Base-by-base conservation (phyloP, 352 stramenopile genomes). In the Pythium aquatile region DNA sequence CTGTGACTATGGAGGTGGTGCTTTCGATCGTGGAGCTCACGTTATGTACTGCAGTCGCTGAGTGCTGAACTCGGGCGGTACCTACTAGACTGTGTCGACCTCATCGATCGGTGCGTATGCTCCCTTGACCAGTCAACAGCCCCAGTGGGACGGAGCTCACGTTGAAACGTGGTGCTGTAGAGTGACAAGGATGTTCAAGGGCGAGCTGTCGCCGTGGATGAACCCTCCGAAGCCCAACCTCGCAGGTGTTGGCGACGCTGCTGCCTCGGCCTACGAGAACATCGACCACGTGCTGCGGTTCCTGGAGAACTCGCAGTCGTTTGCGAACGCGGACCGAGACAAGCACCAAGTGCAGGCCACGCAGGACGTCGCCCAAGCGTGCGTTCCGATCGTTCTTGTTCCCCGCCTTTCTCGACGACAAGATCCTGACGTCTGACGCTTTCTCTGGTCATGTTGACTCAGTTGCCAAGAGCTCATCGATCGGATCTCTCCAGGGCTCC, bases 391-490 rank as follows among this genome's bases (percentile, higher is more conserved):
- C 54, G 5, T 40, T 24, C 20, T 24, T 24, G 20, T 24, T 24
- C 20, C 20, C 20, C 20, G 20, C 20, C 20, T 3, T 24, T 5
- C 17, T 48, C 5, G 39, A 46, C 7, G 39, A 5, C 40, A 48
- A 28, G n/a, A 14, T 51, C n/a, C 32, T 35, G 20, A 16, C 29
- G 29, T 51, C 44, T 51, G 16, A 51, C 44, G 5, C 20, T 14
- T 29, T 29, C 1, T 14, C 6, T 51, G 2, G 7, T 3, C 17
- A 2, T 29, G 14, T 51, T 5, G 9, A 5, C 16, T 51, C 52
- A 85, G 74, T 33, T 80, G 74, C 37, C 69, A 75, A 42, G 66
- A 76, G 14, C 63, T 75, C 46, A 58, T 76, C n/a, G 56, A 73
- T 16, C 61, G 72, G 30, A 63, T 82, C 16, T 61, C 74, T 5